Base-by-base conservation (phyloP, 768 basidiomycete species). In the Galerina sulciceps region DNA sequence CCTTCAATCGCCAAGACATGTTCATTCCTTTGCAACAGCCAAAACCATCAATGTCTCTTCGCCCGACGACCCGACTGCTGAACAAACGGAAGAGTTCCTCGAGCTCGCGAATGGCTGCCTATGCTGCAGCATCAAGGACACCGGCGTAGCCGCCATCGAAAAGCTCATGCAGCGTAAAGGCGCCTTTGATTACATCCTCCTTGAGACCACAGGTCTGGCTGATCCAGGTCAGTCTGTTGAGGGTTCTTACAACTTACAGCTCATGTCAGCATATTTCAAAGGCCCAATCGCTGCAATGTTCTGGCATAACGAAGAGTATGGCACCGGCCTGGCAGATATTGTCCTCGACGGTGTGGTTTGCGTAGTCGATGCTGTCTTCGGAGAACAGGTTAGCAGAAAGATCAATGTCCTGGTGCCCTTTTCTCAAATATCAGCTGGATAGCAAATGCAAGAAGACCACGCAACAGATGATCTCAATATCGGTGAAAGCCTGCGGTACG, bases 111-210 rank as follows among this genome's bases (percentile, higher is more conserved):
- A 99, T 71, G 97, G 97, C 15, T 99, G 97, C 72, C 73, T 99
- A n/a, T 99, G 97, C 74, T 99, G 97, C 71, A 96, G 94, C 58
- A 93, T 98, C 76, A 96, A 97, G 67, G 96, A 99, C 70, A 81
- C 87, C 10, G 97, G 97, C 2, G 83, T 92, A 0, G 92, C 94
- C 18, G 94, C 97, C 6, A 97, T 99, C 53, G 94, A 97, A 72
- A 91, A 91, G 67, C 78, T 98, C 55, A 93, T 95, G 91, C 76
- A 83, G 64, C 83, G 85, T 53, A 93, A 90, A 67, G 94, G 94
- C 22, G 84, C 85, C 1, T 96, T 99, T 69, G 97, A 99, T 74
- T 90, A 98, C 72, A 97, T 99, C 62, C 77, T 99, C 42, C 81
- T 99, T 14, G 97, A 99, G 75, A 92, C 96, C 1, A 99, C 97